Evolutionary conservation across 139 green algal species (phyloP), one percentile per base, ranked within the genome.

Genomic region (Tetraselmis striata): DNA sequence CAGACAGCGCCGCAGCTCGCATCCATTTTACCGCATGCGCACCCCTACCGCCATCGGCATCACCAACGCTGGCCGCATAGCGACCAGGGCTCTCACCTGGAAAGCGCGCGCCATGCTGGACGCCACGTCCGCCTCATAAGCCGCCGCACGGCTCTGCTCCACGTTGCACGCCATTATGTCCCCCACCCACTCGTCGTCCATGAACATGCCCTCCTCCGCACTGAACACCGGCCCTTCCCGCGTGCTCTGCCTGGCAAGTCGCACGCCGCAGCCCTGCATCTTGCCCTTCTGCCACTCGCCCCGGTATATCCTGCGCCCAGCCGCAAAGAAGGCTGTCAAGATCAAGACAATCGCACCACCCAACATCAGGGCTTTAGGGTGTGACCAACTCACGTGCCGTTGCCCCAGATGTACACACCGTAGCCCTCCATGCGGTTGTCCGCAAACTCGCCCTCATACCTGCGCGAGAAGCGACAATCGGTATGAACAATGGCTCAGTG

Each of bases 221-320:
- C 83, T 24, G 75, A 86, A 85, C 78, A 76, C 31, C 22, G 29
- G 28, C 45, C 45, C 45, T 1, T 77, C 23, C 31, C 83, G 76
- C 28, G 82, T 79, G n/a, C 75, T n/a, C 80, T 91, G 86, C 76
- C 80, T 82, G 22, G 76, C 82, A 27, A 95, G 80, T 78, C 89
- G 84, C 32, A 92, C 89, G 1, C 92, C 92, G 75, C 92, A 95
- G 31, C 92, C 92, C 74, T 94, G 87, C 87, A 94, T 94, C 79
- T 87, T 77, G 23, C 85, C 88, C 23, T 84, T 59, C n/a, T 80
- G 59, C 92, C 92, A 95, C 83, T 95, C 85, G 1, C 89, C 91
- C 1, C 91, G 82, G 86, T 94, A 92, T 24, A 93, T 78, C 28
- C 85, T 93, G 86, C 78, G 18, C 45, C 5, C 45, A 67, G 45